Base-by-base conservation (phyloP, 495 filamentous ascomycete genomes). In the Bacidia rubella region DNA sequence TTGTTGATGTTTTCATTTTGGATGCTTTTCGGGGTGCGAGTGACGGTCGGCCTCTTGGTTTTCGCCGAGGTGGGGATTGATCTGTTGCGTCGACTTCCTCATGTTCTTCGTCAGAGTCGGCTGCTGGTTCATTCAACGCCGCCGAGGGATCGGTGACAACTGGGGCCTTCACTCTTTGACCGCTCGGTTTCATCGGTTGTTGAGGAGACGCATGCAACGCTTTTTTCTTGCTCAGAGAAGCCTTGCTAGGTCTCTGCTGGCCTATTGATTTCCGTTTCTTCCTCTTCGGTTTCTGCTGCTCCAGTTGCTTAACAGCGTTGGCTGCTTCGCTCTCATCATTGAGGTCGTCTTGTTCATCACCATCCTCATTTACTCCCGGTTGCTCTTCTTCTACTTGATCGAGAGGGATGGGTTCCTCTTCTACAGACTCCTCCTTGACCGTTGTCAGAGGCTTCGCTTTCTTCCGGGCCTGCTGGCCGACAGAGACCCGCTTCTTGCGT, bases 221-320 rank as follows among this genome's bases (percentile, higher is more conserved):
- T n/a, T n/a, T n/a, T n/a, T n/a, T n/a, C n/a, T n/a, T n/a, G n/a
- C n/a, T n/a, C n/a, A n/a, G 35, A 24, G 50, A 42, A 4, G 54
- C 45, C 39, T 20, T 52, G 29, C 50, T 57, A 0, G 27, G 11
- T 47, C 29, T 50, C 17, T 51, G 56, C 32, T 58, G 56, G 29
- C 59, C 59, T 32, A 56, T 61, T 10, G 59, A 54, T 22, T 56
- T 61, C 27, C 59, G 56, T 22, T 56, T 58, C 46, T 51, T 61
- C 41, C 50, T 49, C 23, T 15, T 32, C 11, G 25, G 4, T 38
- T 38, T 50, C 5, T 50, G 25, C 7, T 19, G 47, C 47, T 4
- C 32, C n/a, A n/a, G 17, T 15, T 38, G 26, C 4, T 11, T 50
- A 5, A 32, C 47, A 35, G 24, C 11, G 22, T 7, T 38, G 10